Conservation (phyloP, 2,329 filamentous ascomycete genomes). For the Botrytis deweyae region DNA sequence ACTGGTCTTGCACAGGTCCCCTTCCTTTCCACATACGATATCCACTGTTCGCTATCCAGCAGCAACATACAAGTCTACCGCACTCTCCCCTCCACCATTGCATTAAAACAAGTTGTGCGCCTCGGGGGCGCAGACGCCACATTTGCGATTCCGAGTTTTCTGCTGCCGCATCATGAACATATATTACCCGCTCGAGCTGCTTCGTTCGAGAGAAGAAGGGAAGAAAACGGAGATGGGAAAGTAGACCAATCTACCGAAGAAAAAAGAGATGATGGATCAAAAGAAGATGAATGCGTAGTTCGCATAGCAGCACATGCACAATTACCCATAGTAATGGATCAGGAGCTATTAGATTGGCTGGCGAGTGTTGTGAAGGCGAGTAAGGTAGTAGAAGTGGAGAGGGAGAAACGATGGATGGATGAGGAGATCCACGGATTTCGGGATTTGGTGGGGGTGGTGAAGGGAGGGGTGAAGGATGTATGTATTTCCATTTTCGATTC, state of each 20-base stretch:
- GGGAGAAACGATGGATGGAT: conserved; percentile 40
- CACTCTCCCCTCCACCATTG: conserved; percentile 32
- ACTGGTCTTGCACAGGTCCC: conserved; percentile 49
- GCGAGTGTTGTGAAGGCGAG: conserved; percentile 56
- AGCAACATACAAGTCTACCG: neutral
- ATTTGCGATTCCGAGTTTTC: conserved; percentile 48
- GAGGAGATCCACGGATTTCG: conserved; percentile 35
- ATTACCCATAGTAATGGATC: conserved; percentile 51
- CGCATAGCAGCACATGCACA: conserved; percentile 49
- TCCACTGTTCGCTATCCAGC: neutral
- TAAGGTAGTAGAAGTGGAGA: conserved; percentile 55
- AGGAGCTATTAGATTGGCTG: conserved; percentile 53
- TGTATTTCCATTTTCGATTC: neutral
- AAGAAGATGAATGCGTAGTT: conserved; percentile 50
- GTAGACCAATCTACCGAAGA: too few relatives aligned
- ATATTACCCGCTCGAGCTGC: conserved; percentile 44
- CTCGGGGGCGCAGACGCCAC: conserved; percentile 52
- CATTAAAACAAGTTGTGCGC: conserved; percentile 49
- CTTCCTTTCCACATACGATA: conserved; percentile 36
- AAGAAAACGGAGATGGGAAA: conserved; percentile 39
- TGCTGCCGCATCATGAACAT: conserved; percentile 56
- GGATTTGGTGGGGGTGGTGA: conserved; percentile 38
- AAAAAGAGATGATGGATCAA: conserved; percentile 40
- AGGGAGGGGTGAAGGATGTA: conserved; percentile 45
- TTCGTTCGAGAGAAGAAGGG: conserved; percentile 39